Percentiles rank a stretch among this genome's conserved stretches.
phyloP scores from a whole-genome alignment of 1,284 basidiomycete genomes.

The Pulchroboletus neoregius region DNA sequence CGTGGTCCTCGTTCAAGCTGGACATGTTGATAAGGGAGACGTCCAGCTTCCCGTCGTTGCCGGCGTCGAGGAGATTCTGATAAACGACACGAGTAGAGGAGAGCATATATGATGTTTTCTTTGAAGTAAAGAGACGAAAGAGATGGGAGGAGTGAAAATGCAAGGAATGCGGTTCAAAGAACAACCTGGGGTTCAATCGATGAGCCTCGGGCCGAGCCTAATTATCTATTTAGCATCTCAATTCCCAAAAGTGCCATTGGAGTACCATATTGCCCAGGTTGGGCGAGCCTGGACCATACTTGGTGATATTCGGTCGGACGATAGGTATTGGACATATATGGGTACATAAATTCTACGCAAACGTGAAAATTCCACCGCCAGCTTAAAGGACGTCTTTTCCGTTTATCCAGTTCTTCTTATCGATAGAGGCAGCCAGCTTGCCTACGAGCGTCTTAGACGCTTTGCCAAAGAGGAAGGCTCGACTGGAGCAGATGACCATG shows the following conservation, averaged over 20 bases:
- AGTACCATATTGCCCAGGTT: too few relatives aligned
- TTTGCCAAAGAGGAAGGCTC: conserved; percentile 40
- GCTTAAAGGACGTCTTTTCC: conserved; percentile 7
- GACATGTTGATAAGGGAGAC: conserved; percentile 19
- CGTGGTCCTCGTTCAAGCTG: conserved; percentile 23
- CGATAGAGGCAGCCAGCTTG: conserved; percentile 39
- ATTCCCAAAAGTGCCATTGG: background rate
- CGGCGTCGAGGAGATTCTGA: conserved; percentile 30
- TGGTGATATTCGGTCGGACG: too few relatives aligned
- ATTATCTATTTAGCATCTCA: too few relatives aligned
- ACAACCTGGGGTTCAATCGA: background rate
- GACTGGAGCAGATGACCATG: conserved; percentile 52
- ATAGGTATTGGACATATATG: too few relatives aligned
- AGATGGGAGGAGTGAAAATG: background rate
- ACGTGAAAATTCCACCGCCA: background rate
- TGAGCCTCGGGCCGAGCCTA: too few relatives aligned
- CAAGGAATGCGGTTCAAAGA: conserved; percentile 8
- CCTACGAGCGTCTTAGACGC: conserved; percentile 46
- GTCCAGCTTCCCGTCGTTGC: conserved; percentile 24
- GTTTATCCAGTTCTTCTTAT: conserved; percentile 39
- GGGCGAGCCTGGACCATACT: too few relatives aligned
- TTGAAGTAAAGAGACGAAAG: background rate
- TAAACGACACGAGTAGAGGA: conserved; percentile 20
- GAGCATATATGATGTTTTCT: conserved; percentile 6
- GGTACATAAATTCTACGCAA: too few relatives aligned